Percentiles rank a stretch among this genome's conserved stretches.
Evolutionary conservation across 1,284 basidiomycete species (phyloP).

Genomic region (Coniferiporia weirii): DNA sequence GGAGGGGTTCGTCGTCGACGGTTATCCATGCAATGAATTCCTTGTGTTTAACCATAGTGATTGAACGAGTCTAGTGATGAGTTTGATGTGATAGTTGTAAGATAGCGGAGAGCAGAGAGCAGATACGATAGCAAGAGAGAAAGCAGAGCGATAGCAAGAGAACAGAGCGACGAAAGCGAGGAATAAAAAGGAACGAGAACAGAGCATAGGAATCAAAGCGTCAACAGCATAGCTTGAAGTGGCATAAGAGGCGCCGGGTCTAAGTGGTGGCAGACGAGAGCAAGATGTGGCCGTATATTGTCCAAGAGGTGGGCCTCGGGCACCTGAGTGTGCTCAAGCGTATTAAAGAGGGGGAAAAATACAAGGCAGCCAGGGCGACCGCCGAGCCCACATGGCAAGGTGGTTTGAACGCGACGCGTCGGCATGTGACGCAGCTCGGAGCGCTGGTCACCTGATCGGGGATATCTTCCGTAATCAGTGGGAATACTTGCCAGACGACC

Average conservation of each 20-base stretch:
- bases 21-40: constrained; percentile 65
- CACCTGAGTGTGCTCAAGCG: background rate
- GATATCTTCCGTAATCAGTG: too few relatives aligned
- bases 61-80: background rate
- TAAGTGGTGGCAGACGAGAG: background rate
- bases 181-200: constrained; percentile 7
- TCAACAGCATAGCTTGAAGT: background rate
- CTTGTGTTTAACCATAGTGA: constrained; percentile 47
- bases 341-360: background rate
- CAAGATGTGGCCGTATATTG: background rate
- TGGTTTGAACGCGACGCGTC: background rate
- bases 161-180: constrained; percentile 16
- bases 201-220: constrained; percentile 1
- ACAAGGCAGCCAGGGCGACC: background rate
- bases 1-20: constrained; percentile 40
- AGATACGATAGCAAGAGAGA: constrained; percentile 6
- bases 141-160: constrained; percentile 9
- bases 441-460: too few relatives aligned
- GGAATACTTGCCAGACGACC: too few relatives aligned
- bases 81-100: background rate
- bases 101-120: constrained; percentile 3
- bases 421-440: too few relatives aligned
- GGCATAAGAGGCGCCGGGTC: background rate
- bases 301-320: background rate
- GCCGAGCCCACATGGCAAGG: background rate